Conservation (phyloP, 2,329 filamentous ascomycete genomes). For the Colletotrichum melonis region DNA sequence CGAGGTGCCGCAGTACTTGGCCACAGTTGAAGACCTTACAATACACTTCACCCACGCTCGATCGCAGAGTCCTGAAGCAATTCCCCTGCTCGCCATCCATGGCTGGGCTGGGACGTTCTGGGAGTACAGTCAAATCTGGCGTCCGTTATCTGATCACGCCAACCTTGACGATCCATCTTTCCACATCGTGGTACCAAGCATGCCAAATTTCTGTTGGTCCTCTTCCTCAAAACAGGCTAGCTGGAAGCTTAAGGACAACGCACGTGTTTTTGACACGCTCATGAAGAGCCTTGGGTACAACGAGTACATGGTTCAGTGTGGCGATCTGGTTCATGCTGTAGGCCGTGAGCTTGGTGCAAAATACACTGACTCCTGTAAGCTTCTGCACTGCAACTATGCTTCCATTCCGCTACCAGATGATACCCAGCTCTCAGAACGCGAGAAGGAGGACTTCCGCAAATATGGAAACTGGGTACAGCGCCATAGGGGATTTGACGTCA, state of each 20-base stretch:
- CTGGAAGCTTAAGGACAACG: constrained; percentile 51
- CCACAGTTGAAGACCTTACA: constrained; percentile 38
- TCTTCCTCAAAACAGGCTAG: constrained; percentile 41
- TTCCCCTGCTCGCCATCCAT: constrained; percentile 54
- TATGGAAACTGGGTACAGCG: constrained; percentile 47
- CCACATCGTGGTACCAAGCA: constrained; percentile 49
- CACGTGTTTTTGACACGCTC: constrained; percentile 49
- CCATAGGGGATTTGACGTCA: constrained; percentile 54
- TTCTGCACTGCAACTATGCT: constrained; percentile 54
- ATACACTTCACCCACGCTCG: constrained; percentile 42
- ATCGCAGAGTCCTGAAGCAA: constrained; percentile 40
- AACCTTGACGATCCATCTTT: constrained; percentile 40
- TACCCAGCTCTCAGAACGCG: constrained; percentile 44
- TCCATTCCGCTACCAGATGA: constrained; percentile 48
- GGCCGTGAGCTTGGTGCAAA: constrained; percentile 49
- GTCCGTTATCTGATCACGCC: constrained; percentile 44
- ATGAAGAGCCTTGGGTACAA: constrained; percentile 54
- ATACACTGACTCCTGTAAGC: constrained; percentile 46
- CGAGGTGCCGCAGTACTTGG: constrained; percentile 30
- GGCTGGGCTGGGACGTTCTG: constrained; percentile 58
- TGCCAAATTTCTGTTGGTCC: constrained; percentile 53
- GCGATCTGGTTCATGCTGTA: constrained; percentile 55
- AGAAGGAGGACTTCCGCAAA: constrained; percentile 43
- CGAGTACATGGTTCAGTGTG: constrained; percentile 50
- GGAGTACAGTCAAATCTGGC: constrained; percentile 54